A percentile compares a stretch with the other conserved stretches of the same genome.
These are phyloP conservation scores for Micractinium sp. DNA, from an alignment of 139 green algal genomes.

Conservation along the genomic window DNA sequence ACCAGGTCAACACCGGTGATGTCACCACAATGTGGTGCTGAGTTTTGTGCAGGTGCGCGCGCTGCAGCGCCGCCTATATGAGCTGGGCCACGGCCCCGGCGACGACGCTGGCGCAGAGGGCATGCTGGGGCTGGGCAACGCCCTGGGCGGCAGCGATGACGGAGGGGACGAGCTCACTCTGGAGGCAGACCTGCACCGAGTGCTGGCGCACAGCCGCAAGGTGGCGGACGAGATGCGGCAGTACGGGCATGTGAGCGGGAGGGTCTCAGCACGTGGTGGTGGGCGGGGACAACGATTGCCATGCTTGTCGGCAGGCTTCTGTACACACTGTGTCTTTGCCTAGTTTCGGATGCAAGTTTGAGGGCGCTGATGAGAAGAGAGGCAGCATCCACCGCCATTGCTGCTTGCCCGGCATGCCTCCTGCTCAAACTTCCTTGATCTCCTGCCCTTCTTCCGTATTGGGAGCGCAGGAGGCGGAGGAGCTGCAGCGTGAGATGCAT, in stretches of 20 bases:
- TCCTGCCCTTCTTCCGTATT: background rate
- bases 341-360: too few species aligned
- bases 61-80: conserved; percentile 63
- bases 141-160: background rate
- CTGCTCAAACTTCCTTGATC: too few species aligned
- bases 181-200: conserved; percentile 8
- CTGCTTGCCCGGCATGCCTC: background rate
- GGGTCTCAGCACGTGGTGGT: background rate
- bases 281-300: too few species aligned
- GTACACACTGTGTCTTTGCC: too few species aligned
- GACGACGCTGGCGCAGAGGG: conserved; percentile 24
- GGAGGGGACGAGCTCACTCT: background rate
- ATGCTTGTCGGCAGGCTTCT: too few species aligned
- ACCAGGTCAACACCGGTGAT: background rate
- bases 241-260: conserved; percentile 17
- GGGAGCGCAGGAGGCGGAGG: conserved; percentile 72
- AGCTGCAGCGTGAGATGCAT: conserved; percentile 75
- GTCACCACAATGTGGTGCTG: background rate
- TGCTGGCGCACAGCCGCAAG: conserved; percentile 25
- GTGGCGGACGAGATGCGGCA: background rate
- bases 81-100: conserved; percentile 68
- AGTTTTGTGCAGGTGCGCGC: conserved; percentile 55
- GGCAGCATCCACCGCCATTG: too few species aligned
- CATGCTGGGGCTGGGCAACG: background rate
- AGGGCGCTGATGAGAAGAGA: too few species aligned